These are phyloP conservation scores for Gigaspora rosea DNA, from an alignment of 192 early-diverging fungal genomes.

Conservation along the genomic window DNA sequence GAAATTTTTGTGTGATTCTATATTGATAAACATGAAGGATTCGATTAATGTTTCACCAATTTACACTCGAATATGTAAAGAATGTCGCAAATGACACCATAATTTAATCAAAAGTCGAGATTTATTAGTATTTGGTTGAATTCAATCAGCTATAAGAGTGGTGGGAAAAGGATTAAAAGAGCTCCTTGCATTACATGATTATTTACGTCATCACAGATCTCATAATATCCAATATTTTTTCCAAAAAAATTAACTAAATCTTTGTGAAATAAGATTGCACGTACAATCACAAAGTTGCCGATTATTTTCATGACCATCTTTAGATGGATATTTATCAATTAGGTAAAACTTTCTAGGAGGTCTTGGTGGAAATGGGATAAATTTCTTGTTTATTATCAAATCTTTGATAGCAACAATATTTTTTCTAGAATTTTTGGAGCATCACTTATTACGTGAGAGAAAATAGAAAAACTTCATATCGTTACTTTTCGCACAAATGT, in stretches of 20 bases:
- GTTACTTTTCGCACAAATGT: neutral
- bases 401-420: constrained; percentile 1
- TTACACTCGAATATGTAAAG: constrained; percentile 9
- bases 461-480: constrained; percentile 20
- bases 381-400: constrained; percentile 1
- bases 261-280: constrained; percentile 4
- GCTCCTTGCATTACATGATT: constrained; percentile 22
- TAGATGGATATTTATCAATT: too few relatives aligned
- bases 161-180: constrained; percentile 3
- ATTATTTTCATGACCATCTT: too few relatives aligned
- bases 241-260: constrained; percentile 9
- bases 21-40: neutral
- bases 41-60: neutral
- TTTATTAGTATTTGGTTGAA: neutral
- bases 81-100: constrained; percentile 4
- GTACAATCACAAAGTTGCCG: constrained; percentile 13
- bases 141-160: neutral
- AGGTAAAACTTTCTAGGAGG: too few relatives aligned
- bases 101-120: neutral
- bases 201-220: constrained; percentile 22
- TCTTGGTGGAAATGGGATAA: too few relatives aligned
- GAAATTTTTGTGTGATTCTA: too few relatives aligned
- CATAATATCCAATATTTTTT: neutral
- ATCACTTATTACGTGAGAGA: neutral
- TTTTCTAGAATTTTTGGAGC: neutral